These are phyloP conservation scores for Alternaria gansuensis DNA, from an alignment of 2,329 filamentous ascomycete genomes.

Conservation along the genomic window DNA sequence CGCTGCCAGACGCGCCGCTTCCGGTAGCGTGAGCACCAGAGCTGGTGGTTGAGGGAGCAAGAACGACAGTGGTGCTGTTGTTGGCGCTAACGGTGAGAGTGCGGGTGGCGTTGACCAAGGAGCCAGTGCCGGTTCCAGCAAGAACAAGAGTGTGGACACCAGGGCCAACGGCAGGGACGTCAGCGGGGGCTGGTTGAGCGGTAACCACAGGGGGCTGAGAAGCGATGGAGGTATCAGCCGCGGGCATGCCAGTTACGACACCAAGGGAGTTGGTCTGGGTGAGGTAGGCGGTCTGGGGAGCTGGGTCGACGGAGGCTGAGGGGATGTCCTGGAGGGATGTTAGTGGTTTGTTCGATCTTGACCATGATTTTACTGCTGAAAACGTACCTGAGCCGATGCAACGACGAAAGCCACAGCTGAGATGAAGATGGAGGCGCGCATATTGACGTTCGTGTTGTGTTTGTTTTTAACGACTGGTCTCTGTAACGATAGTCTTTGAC, in stretches of 20 bases:
- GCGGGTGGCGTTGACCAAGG: constrained; percentile 41
- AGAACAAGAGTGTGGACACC: constrained; percentile 49
- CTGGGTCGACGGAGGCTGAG: constrained; percentile 35
- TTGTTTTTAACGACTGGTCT: constrained; percentile 21
- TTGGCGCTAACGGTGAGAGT: constrained; percentile 47
- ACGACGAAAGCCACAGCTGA: constrained; percentile 42
- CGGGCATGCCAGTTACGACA: constrained; percentile 45
- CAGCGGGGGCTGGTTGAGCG: constrained; percentile 39
- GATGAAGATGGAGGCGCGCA: constrained; percentile 46
- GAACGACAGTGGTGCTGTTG: constrained; percentile 47
- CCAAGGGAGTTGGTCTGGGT: constrained; percentile 47
- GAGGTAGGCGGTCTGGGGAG: constrained; percentile 44
- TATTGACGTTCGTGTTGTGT: constrained; percentile 30
- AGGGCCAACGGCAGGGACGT: constrained; percentile 50
- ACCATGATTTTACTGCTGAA: constrained; percentile 19
- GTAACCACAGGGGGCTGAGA: constrained; percentile 36
- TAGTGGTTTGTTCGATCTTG: background rate
- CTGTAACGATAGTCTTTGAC: constrained; percentile 26
- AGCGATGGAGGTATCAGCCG: constrained; percentile 36
- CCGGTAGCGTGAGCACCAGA: constrained; percentile 23
- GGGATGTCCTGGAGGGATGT: constrained; percentile 17
- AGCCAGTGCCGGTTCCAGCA: constrained; percentile 33
- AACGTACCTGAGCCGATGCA: constrained; percentile 43
- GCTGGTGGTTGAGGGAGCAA: constrained; percentile 25
- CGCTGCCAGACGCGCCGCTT: constrained; percentile 20